A percentile compares a stretch with the other conserved stretches of the same genome.
These are phyloP conservation scores for Sporothrix inflata DNA, from an alignment of 2,329 filamentous ascomycete species.

Conservation along the genomic window DNA sequence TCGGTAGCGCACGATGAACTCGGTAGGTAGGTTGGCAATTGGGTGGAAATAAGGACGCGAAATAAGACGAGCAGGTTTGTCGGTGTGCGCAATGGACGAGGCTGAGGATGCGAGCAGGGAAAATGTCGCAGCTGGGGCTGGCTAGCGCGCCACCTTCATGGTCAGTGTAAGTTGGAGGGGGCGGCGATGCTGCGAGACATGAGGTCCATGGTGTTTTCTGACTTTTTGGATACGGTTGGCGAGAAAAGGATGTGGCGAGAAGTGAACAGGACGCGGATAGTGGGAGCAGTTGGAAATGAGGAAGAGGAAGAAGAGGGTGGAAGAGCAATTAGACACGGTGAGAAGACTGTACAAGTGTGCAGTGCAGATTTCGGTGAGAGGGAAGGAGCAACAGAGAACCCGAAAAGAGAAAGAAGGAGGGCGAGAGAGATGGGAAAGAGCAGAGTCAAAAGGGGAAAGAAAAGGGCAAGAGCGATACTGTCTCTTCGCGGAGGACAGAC, in stretches of 20 bases:
- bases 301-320: neutral
- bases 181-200: neutral
- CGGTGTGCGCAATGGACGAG: conserved; percentile 2
- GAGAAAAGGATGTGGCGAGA: neutral
- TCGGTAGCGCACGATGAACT: neutral
- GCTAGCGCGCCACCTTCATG: neutral
- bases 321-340: neutral
- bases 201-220: neutral
- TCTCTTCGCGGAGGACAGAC: neutral
- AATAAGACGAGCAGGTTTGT: neutral
- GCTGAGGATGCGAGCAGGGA: neutral
- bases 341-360: neutral
- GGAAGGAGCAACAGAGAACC: neutral
- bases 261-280: too few species aligned
- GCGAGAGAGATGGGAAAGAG: neutral
- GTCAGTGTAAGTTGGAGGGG: neutral
- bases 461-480: neutral
- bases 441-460: neutral
- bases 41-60: neutral
- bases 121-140: neutral
- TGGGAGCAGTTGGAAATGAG: neutral
- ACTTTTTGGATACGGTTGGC: neutral
- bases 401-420: neutral
- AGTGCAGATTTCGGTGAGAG: neutral
- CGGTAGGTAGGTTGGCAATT: neutral